Base-by-base conservation (phyloP, 2,329 filamentous ascomycete species). In the Raffaelea arxii region DNA sequence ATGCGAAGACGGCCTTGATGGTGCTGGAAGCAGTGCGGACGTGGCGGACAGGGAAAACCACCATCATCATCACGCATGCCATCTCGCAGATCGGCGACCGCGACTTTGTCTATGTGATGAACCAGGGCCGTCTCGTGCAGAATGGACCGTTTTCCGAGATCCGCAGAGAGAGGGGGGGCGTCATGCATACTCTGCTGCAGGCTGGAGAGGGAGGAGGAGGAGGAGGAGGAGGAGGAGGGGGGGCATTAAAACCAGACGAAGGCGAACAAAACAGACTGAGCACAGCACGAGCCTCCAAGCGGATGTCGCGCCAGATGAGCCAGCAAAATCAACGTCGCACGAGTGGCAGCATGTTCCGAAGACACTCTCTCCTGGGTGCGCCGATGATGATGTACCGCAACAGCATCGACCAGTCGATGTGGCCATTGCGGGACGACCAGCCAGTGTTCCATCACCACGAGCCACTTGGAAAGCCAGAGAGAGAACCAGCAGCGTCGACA, bases 51-150 rank as follows among this genome's bases (percentile, higher is more conserved):
- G 82, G 77, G 0, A 92, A 86, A 60, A 96, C 90, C 0, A 97
- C 91, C 0, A 86, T 97, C 44, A 79, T 97, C 53, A 91, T 97
- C 55, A 96, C 92, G 0, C 91, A 97, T 57, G 88, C 97, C 53
- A 75, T 92, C 25, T 75, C 78, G 0, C 84, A 91, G 53, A 91
- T 97, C 10, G 61, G 66, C 4, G 66, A 78, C 0, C 62, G 80
- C 0, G 89, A 97, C 52, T 90, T 83, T 51, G 75, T 94, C 0
- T 94, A 90, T 54, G 75, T 95, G 11, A 67, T 97, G 59, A 82
- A 91, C 25, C 65, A 79, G 11, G 84, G 86, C 0, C 60, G 59
- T 0, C 68, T 95, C 0, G 74, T 84, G 0, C 78, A 89, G 55
- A 70, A 84, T 54, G 91, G 89, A 0, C 75, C 77, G 49, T 74